phyloP scores from a whole-genome alignment of 768 basidiomycete species.

The Leccinum arenicola region DNA sequence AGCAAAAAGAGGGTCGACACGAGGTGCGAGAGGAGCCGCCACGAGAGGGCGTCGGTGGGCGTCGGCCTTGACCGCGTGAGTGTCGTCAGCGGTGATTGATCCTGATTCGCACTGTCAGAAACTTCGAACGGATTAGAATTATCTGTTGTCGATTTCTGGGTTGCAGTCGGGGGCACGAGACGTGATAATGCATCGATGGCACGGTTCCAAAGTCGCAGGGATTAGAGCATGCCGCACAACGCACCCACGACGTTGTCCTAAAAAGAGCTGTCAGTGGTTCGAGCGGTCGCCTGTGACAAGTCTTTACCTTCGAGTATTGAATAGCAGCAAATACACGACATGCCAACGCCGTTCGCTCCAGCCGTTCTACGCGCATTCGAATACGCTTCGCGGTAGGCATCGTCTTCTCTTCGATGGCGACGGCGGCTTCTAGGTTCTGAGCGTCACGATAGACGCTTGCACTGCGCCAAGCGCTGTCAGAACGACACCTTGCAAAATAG shows the following conservation, averaged over 20 bases:
- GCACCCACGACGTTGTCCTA: constrained; percentile 63
- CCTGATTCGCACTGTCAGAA: constrained; percentile 30
- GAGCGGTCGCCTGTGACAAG: not conserved
- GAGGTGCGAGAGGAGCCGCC: constrained; percentile 74
- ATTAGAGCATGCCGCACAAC: constrained; percentile 59
- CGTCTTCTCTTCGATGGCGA: constrained; percentile 44
- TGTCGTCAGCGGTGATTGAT: constrained; percentile 23
- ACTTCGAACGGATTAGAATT: constrained; percentile 58
- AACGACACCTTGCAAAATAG: not conserved
- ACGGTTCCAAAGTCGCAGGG: constrained; percentile 78
- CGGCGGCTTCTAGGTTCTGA: constrained; percentile 40
- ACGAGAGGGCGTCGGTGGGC: constrained; percentile 59
- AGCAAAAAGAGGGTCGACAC: constrained; percentile 65
- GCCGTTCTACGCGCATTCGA: constrained; percentile 49
- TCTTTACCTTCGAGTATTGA: constrained; percentile 57
- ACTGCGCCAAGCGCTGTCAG: constrained; percentile 30
- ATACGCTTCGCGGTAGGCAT: constrained; percentile 56
- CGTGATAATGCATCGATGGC: constrained; percentile 68
- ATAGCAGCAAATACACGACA: constrained; percentile 68
- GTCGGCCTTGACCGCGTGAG: constrained; percentile 12
- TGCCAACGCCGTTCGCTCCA: constrained; percentile 75
- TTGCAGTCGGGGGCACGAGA: constrained; percentile 35
- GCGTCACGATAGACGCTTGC: constrained; percentile 60
- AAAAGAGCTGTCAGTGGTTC: not conserved
- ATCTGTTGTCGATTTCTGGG: constrained; percentile 30